Conservation (phyloP, 306 rosid species). For the Astragalus glycyphyllos region DNA sequence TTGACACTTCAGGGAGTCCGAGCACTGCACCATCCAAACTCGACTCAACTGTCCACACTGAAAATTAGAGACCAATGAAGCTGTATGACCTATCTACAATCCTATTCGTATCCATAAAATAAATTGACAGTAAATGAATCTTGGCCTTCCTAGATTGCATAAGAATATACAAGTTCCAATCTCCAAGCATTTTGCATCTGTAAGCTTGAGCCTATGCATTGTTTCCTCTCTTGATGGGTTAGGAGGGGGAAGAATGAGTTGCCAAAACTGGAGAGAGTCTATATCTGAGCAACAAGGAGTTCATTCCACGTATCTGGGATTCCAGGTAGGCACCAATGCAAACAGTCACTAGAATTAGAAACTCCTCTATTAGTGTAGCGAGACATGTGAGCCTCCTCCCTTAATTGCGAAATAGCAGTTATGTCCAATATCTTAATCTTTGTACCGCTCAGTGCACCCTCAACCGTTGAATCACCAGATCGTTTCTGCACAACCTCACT, state of each 20-base stretch:
- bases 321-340: slow-evolving; percentile 93
- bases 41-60: background rate
- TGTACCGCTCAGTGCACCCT: slow-evolving; percentile 71
- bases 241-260: background rate
- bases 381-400: slow-evolving; percentile 86
- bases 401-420: slow-evolving; percentile 75
- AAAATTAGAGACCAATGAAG: slow-evolving; percentile 8
- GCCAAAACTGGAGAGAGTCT: slow-evolving; percentile 37
- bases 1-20: slow-evolving; percentile 14
- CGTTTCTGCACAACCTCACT: slow-evolving; percentile 65
- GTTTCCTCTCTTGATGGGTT: background rate
- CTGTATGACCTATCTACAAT: slow-evolving; percentile 7
- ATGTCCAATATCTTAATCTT: slow-evolving; percentile 73
- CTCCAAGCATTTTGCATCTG: slow-evolving; percentile 12
- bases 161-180: slow-evolving; percentile 42
- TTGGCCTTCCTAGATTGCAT: slow-evolving; percentile 45
- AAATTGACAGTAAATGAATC: slow-evolving; percentile 31
- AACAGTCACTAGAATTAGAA: slow-evolving; percentile 67
- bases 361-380: slow-evolving; percentile 63
- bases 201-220: background rate
- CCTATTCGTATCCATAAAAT: slow-evolving; percentile 26
- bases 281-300: slow-evolving; percentile 77
- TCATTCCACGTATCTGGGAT: slow-evolving; percentile 92
- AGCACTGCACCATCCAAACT: slow-evolving; percentile 9
- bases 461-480: slow-evolving; percentile 59